Base-by-base conservation (phyloP, 345 rosid genomes). In the Cardamine chenopodiifolia region DNA sequence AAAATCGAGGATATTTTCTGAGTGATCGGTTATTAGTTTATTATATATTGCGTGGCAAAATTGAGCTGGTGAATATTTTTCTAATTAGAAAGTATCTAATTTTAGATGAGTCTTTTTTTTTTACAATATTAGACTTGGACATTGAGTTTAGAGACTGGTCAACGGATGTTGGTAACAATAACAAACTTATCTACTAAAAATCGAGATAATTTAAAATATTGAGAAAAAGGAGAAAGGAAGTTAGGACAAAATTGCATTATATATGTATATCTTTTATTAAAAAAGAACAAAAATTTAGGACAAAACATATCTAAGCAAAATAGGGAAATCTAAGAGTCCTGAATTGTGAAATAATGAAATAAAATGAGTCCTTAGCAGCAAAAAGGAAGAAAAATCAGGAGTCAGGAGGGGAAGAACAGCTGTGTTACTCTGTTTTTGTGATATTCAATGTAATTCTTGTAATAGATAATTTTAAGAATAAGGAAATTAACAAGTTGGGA, bases 331-430 rank as follows among this genome's bases (percentile, higher is more conserved):
- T 74, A 62, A 40, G 62, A 68, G 76, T 71, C 57, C 76, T 71
- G 49, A 71, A 77, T n/a, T 57, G 72, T 57, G 76, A 77, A 70
- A 70, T 77, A 63, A 56, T 47, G 67, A 34, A 35, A 71, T 64
- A 71, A 76, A 45, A 35, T 3, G 68, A 59, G 80, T 71, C 80
- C 80, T 77, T 48, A 20, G 67, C 10, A 69, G 79, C 65, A 69
- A 74, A 72, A 67, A 14, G 4, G 3, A 39, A 45, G 0, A 17
- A 17, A 37, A 72, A 25, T 25, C 14, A 4, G 31, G 40, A 60
- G 4, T 37, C n/a, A 11, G 29, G 18, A n/a, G n/a, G 19, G 29
- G 14, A 37, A 72, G 20, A 68, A 69, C 70, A 76, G 80, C 76
- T 77, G 76, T 77, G 18, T 70, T 70, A 7, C 53, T 66, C 34